Percentiles rank a stretch among this genome's conserved stretches.
phyloP scores from a whole-genome alignment of 345 rosid species.

The Syzygium aromaticum region DNA sequence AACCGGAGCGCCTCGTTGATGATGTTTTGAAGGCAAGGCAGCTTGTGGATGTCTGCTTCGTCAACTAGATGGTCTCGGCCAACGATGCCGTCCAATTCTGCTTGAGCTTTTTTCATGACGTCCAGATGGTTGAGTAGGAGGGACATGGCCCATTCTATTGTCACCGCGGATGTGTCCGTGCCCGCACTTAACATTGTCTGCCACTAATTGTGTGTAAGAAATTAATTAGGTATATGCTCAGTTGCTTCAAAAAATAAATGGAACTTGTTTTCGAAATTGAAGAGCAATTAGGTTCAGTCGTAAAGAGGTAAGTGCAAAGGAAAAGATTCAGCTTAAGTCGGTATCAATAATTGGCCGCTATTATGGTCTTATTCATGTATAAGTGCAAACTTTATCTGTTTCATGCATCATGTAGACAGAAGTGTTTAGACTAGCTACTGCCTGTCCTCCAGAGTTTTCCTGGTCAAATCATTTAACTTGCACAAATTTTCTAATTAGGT shows the following conservation, averaged over 20 bases:
- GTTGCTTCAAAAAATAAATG: not conserved
- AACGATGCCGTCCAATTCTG: slow-evolving; percentile 1
- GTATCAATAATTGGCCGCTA: too few relatives aligned
- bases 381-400: too few relatives aligned
- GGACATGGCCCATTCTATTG: slow-evolving; percentile 23
- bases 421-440: too few relatives aligned
- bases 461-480: too few relatives aligned
- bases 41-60: slow-evolving; percentile 10
- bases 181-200: slow-evolving; percentile 14
- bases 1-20: slow-evolving; percentile 9
- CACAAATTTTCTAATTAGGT: too few relatives aligned
- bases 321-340: too few relatives aligned
- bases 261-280: not conserved
- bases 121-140: slow-evolving; percentile 14
- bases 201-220: not conserved
- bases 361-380: too few relatives aligned
- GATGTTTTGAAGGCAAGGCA: slow-evolving; percentile 9
- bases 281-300: not conserved
- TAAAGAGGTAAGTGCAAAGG: too few relatives aligned
- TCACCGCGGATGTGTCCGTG: slow-evolving; percentile 12
- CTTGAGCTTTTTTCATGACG: slow-evolving; percentile 5
- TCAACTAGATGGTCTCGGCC: slow-evolving; percentile 6
- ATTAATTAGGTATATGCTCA: not conserved
- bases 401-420: too few relatives aligned
- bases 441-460: too few relatives aligned